Base-by-base conservation (phyloP, 2,329 filamentous ascomycete species). In the Hortaea werneckii region DNA sequence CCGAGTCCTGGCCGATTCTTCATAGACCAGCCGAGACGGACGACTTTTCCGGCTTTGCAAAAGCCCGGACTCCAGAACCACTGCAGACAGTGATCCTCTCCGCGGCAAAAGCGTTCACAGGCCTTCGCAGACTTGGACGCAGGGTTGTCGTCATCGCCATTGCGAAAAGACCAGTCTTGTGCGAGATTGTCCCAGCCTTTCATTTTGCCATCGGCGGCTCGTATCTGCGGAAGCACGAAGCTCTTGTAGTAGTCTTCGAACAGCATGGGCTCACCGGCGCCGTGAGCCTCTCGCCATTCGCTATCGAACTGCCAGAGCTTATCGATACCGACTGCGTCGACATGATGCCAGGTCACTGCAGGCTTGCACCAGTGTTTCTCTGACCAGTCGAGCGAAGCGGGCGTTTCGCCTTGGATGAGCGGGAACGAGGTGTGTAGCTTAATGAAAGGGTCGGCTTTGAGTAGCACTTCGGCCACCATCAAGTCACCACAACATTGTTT, bases 401-500 rank as follows among this genome's bases (percentile, higher is more conserved):
- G 62, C 5, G 61, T 67, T 50, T 72, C 68, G 45, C 67, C 62
- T 50, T 73, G 69, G 6, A 73, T 63, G 10, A 70, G 54, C 1
- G 70, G 70, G 58, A 65, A 71, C 0, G 66, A 64, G 5, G 59
- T 57, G 20, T 65, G 69, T 47, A 78, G 49, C 3, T 62, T 56
- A 7, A 77, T 64, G 44, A 65, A 60, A 49, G 72, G 68, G 1
- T 67, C 68, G 30, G 65, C 67, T 35, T 71, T 65, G 48, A 65
- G 65, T 42, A 77, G 55, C 5, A 67, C 70, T 59, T 67, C 73
- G 1, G 74, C 74, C 8, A 77, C 54, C 6, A 77, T 66, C 35
- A 70, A 73, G 46, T 78, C 74, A 11, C 75, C 75, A 46, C 74
- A 77, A 55, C 72, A 77, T 45, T 78, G 74, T 6, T 64, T 52